Conservation (phyloP, 176 grass and related monocot species). For the Zea luxurians region DNA sequence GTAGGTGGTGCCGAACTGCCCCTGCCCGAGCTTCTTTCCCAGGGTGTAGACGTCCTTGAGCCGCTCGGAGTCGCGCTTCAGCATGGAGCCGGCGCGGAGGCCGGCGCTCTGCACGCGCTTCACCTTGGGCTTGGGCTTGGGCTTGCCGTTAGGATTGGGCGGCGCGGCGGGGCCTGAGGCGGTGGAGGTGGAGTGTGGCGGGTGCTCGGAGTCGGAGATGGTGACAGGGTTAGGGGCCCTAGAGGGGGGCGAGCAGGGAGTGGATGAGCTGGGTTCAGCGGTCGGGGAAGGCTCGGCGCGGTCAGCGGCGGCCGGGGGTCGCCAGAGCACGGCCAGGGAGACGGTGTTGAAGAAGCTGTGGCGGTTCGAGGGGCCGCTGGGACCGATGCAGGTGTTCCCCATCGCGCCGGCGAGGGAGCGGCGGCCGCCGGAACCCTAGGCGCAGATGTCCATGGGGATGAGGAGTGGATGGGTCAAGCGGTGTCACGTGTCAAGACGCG, state of each 20-base stretch:
- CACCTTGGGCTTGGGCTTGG: constrained; percentile 34
- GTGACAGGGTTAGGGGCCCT: constrained; percentile 39
- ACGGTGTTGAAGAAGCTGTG: constrained; percentile 58
- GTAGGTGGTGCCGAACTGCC: constrained; percentile 71
- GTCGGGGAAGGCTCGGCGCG: constrained; percentile 20
- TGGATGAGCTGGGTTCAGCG: constrained; percentile 1
- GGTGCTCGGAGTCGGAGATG: constrained; percentile 46
- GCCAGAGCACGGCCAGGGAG: constrained; percentile 47
- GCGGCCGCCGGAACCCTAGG: constrained; percentile 36
- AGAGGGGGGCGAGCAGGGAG: constrained; percentile 24
- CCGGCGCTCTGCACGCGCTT: constrained; percentile 65
- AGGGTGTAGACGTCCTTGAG: constrained; percentile 67
- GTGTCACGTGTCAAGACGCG: too few species aligned
- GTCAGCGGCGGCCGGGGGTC: constrained; percentile 21
- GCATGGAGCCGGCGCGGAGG: constrained; percentile 54
- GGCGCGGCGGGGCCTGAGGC: background rate
- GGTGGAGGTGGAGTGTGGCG: background rate
- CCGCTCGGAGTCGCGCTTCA: constrained; percentile 49
- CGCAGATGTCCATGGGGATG: too few species aligned
- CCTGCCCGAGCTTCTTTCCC: constrained; percentile 64
- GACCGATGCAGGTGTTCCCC: constrained; percentile 59
- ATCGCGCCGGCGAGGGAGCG: constrained; percentile 32
- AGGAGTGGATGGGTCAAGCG: too few species aligned
- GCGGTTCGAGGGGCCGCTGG: constrained; percentile 29
- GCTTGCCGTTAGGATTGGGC: constrained; percentile 25